These are phyloP conservation scores for Neofusicoccum cordaticola DNA, from an alignment of 2,329 filamentous ascomycete genomes.

Conservation along the genomic window DNA sequence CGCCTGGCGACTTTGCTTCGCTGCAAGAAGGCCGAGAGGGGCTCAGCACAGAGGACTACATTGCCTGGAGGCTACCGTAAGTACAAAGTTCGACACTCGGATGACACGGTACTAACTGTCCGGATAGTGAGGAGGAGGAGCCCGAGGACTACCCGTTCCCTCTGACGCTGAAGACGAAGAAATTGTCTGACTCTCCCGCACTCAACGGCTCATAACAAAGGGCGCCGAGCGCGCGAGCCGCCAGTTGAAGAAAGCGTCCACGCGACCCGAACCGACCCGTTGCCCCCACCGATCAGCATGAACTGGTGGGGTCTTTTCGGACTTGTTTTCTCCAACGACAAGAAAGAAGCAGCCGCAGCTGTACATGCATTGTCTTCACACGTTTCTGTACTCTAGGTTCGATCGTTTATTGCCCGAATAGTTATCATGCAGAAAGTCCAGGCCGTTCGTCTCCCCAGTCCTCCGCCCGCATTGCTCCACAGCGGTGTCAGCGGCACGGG, in stretches of 20 bases:
- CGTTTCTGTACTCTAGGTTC: conserved; percentile 16
- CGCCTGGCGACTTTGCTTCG: conserved; percentile 94
- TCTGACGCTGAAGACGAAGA: conserved; percentile 59
- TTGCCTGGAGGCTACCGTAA: conserved; percentile 97
- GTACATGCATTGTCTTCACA: conserved; percentile 13
- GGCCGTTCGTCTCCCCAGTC: neutral
- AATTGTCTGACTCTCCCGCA: conserved; percentile 25
- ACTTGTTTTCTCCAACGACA: neutral
- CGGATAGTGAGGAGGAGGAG: conserved; percentile 82
- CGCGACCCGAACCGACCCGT: conserved; percentile 3
- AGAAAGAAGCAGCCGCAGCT: neutral
- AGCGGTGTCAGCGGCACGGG: neutral
- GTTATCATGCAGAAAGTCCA: conserved; percentile 6
- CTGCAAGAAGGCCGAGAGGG: conserved; percentile 93
- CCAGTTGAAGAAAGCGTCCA: conserved; percentile 12
- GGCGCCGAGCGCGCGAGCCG: neutral
- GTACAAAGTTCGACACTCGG: conserved; percentile 42
- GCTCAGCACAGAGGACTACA: conserved; percentile 92
- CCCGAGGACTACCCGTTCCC: conserved; percentile 73
- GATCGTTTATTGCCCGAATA: conserved; percentile 13
- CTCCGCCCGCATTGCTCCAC: neutral
- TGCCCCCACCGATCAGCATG: neutral
- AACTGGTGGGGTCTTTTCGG: conserved; percentile 4
- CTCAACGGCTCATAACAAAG: conserved; percentile 28
- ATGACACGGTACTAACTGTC: conserved; percentile 28